These are phyloP conservation scores for Monosporascus sp. DNA, from an alignment of 2,329 filamentous ascomycete genomes.

Conservation along the genomic window DNA sequence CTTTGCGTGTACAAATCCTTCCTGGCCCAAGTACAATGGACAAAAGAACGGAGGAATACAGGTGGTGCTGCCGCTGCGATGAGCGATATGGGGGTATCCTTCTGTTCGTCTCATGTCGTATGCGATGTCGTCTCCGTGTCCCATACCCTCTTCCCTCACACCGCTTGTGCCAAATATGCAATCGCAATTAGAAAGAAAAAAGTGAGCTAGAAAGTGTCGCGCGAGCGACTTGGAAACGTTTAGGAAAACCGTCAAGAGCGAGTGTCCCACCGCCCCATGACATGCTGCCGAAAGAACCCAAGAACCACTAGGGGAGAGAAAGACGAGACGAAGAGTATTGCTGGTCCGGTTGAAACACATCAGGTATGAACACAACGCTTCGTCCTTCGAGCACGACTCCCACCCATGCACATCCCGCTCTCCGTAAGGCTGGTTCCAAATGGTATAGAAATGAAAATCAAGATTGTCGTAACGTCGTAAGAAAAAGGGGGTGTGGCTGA, in stretches of 20 bases:
- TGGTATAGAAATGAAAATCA: constrained; percentile 25
- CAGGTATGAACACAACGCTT: constrained; percentile 20
- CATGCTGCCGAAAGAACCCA: constrained; percentile 18
- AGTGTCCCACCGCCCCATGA: constrained; percentile 27
- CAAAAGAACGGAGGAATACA: constrained; percentile 11
- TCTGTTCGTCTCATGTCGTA: constrained; percentile 28
- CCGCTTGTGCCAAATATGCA: constrained; percentile 20
- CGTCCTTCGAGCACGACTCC: constrained; percentile 21
- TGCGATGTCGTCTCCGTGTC: constrained; percentile 20
- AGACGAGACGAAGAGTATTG: constrained; percentile 8
- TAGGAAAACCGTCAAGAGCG: constrained; percentile 28
- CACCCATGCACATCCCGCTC: constrained; percentile 20
- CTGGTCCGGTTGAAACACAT: constrained; percentile 8
- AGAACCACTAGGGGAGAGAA: constrained; percentile 11
- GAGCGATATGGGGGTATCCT: constrained; percentile 29
- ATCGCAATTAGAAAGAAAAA: constrained; percentile 15
- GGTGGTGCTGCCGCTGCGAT: constrained; percentile 15
- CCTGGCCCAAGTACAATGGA: constrained; percentile 21
- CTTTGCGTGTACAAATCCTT: constrained; percentile 17
- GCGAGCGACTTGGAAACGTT: constrained; percentile 27
- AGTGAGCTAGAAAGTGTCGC: constrained; percentile 24
- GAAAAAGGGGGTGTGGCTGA: constrained; percentile 17
- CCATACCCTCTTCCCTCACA: constrained; percentile 14
- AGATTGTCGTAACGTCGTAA: constrained; percentile 30
- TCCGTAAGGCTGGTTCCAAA: constrained; percentile 19